Evolutionary conservation across 1,284 basidiomycete species (phyloP).

Genomic region (Pascua sp.): DNA sequence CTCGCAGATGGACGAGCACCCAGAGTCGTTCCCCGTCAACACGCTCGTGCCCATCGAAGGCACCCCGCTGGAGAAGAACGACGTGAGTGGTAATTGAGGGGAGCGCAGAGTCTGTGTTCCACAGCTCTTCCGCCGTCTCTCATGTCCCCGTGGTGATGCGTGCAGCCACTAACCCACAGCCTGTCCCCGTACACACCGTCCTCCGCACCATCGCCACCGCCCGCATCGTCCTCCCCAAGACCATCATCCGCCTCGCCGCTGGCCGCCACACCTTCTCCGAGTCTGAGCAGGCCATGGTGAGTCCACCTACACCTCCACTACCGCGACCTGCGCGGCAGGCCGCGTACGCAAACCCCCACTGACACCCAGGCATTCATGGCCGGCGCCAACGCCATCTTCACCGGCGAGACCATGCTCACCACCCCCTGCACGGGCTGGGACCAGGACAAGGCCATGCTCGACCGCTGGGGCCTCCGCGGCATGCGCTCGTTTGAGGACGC

Average conservation of each 20-base stretch:
- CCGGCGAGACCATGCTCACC: constrained; percentile 94
- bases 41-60: constrained; percentile 68
- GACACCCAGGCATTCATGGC: constrained; percentile 71
- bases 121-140: constrained; percentile 70
- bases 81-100: constrained; percentile 51
- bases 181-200: constrained; percentile 74
- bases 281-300: constrained; percentile 86
- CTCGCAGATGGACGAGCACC: constrained; percentile 73
- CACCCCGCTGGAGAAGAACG: constrained; percentile 58
- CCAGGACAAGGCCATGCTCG: constrained; percentile 93
- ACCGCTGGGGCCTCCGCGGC: constrained; percentile 84
- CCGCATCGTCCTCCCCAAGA: constrained; percentile 82
- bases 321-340: no score
- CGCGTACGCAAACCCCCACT: not conserved
- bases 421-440: constrained; percentile 94
- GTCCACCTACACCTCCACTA: constrained; percentile 1
- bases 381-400: constrained; percentile 97
- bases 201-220: constrained; percentile 94
- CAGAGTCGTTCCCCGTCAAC: constrained; percentile 98
- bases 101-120: constrained; percentile 52
- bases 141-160: constrained; percentile 44
- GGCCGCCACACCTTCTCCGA: constrained; percentile 87
- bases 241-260: constrained; percentile 93
- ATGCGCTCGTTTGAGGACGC: constrained; percentile 75
- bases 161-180: constrained; percentile 65